These are phyloP conservation scores for Bryum argenteum DNA, from an alignment of 225 moss, liverwort and hornwort genomes.

Conservation along the genomic window DNA sequence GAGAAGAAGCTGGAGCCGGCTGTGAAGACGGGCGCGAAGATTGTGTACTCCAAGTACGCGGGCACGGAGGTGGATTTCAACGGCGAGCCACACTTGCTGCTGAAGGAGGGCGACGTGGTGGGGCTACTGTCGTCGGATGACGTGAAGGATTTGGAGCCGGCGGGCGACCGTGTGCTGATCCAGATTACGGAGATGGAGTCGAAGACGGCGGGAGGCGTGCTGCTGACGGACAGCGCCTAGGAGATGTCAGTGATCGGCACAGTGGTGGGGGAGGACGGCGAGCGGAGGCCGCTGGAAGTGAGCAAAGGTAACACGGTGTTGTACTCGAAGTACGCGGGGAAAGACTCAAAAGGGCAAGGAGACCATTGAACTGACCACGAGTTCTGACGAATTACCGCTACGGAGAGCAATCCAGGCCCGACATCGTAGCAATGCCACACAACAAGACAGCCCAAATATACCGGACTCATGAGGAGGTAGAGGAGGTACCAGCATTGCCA, in stretches of 20 bases:
- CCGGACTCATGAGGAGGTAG: too few relatives aligned
- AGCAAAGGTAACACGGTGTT: conserved; percentile 72
- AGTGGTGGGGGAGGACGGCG: conserved; percentile 87
- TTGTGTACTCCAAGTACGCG: conserved; percentile 94
- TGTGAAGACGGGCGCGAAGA: conserved; percentile 68
- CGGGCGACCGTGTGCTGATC: conserved; percentile 84
- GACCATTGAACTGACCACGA: too few relatives aligned
- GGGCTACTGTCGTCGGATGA: conserved; percentile 74
- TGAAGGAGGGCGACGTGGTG: conserved; percentile 92
- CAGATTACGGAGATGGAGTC: conserved; percentile 75
- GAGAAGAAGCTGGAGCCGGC: conserved; percentile 73
- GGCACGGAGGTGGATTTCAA: conserved; percentile 98
- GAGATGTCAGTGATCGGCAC: conserved; percentile 92
- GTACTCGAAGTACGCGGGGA: conserved; percentile 96
- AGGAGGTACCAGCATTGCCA: too few relatives aligned
- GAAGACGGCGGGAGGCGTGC: conserved; percentile 86
- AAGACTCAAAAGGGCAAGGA: conserved; percentile 94
- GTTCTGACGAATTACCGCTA: too few relatives aligned
- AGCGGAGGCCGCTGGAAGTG: conserved; percentile 74
- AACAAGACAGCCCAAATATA: too few relatives aligned
- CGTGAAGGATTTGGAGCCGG: conserved; percentile 81
- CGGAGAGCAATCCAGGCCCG: too few relatives aligned
- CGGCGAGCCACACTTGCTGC: conserved; percentile 68
- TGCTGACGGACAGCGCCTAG: conserved; percentile 94
- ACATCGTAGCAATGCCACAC: too few relatives aligned